These are phyloP conservation scores for Paulownia fortunei DNA, from an alignment of 257 asterid species.

Conservation along the genomic window DNA sequence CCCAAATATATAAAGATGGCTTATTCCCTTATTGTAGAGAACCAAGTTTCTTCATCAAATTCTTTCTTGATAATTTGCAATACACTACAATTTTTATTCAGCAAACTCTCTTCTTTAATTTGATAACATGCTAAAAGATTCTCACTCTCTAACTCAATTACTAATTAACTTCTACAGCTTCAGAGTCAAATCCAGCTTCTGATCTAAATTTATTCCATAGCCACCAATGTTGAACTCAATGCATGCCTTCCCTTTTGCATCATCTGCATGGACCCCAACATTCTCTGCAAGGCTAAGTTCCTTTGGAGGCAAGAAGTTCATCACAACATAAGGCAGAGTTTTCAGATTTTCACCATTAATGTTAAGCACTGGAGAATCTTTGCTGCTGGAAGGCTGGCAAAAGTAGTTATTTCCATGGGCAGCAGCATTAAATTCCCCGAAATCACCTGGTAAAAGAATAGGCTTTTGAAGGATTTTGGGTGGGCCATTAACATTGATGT, in stretches of 20 bases:
- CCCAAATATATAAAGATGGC: no score
- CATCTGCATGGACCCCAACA: conserved; percentile 27
- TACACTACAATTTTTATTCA: no score
- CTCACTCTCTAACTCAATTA: no score
- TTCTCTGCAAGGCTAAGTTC: conserved; percentile 42
- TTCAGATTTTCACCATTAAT: no score
- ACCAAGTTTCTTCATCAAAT: no score
- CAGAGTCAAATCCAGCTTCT: conserved; percentile 48
- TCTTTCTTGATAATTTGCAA: no score
- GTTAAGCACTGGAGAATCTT: no score
- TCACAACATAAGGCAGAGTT: background rate
- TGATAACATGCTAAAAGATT: no score
- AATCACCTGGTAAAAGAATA: no score
- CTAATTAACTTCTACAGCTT: conserved; percentile 48
- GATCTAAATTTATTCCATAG: conserved; percentile 26
- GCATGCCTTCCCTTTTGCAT: conserved; percentile 28
- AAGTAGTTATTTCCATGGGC: background rate
- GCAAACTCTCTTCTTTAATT: no score
- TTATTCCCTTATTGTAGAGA: no score
- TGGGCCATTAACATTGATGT: conserved; percentile 8
- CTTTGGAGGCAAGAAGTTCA: conserved; percentile 40
- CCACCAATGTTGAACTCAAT: conserved; percentile 9
- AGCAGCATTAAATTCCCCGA: conserved; percentile 25
- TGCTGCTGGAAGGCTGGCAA: background rate
- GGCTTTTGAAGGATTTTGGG: background rate